phyloP scores from a whole-genome alignment of 768 basidiomycete genomes.

The Collybia sordida region DNA sequence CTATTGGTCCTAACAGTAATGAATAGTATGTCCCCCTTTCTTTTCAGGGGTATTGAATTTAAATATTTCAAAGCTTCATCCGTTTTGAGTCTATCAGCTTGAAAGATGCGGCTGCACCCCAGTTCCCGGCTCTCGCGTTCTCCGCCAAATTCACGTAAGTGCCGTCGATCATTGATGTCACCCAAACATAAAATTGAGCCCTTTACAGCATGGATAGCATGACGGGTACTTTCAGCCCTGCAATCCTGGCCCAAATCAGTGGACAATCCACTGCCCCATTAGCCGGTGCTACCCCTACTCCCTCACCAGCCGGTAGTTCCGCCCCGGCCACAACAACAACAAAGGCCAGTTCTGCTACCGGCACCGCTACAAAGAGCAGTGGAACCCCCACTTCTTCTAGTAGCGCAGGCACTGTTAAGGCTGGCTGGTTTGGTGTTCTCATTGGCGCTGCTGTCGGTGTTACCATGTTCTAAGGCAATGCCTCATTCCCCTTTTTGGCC shows the following conservation, averaged over 20 bases:
- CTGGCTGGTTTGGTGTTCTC: conserved; percentile 32
- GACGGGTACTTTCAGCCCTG: conserved; percentile 65
- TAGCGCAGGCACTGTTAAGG: conserved; percentile 23
- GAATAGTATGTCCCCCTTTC: conserved; percentile 49
- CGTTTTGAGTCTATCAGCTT: conserved; percentile 62
- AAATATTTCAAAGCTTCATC: conserved; percentile 58
- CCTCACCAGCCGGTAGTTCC: conserved; percentile 17
- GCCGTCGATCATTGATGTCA: background rate
- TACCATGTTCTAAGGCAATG: conserved; percentile 32
- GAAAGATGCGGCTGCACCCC: conserved; percentile 50
- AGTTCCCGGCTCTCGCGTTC: conserved; percentile 68
- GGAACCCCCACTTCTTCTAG: conserved; percentile 17
- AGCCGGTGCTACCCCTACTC: conserved; percentile 33
- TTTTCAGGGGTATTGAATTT: background rate
- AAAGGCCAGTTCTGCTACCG: conserved; percentile 12
- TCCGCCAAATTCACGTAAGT: conserved; percentile 77
- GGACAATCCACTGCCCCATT: conserved; percentile 61
- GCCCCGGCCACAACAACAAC: conserved; percentile 17
- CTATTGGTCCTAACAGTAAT: conserved; percentile 52
- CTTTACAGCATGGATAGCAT: conserved; percentile 57
- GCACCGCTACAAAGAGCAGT: conserved; percentile 12
- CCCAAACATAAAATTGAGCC: background rate
- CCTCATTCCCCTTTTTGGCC: background rate
- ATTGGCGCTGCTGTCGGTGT: conserved; percentile 34
- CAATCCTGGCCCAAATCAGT: conserved; percentile 56